Evolutionary conservation across 2,329 filamentous ascomycete genomes (phyloP).

Genomic region (Monosporascus sp.): DNA sequence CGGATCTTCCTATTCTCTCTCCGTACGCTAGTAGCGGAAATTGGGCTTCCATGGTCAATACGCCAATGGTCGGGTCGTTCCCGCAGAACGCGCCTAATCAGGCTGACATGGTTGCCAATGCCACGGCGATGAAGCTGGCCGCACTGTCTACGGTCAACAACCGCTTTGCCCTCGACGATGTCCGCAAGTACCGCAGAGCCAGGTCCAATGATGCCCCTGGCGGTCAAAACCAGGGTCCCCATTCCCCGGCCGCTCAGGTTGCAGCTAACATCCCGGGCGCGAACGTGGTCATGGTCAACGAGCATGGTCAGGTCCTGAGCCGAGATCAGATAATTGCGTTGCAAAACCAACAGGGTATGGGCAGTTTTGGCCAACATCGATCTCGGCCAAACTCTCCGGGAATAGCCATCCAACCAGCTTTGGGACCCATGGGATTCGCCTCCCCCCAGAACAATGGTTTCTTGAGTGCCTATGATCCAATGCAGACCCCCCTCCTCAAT

Average conservation of each 20-base stretch:
- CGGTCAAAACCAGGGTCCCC: conserved; percentile 51
- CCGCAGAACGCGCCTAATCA: conserved; percentile 63
- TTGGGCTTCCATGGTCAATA: conserved; percentile 99
- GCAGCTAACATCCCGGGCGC: conserved; percentile 58
- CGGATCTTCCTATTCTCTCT: conserved; percentile 80
- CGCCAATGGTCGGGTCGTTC: conserved; percentile 89
- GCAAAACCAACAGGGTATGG: conserved; percentile 61
- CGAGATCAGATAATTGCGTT: conserved; percentile 80
- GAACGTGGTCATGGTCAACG: conserved; percentile 91
- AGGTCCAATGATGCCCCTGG: conserved; percentile 79
- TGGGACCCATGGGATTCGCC: conserved; percentile 62
- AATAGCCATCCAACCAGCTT: conserved; percentile 66
- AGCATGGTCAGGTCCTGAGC: conserved; percentile 81
- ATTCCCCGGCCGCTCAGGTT: conserved; percentile 60
- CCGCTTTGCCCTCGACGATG: conserved; percentile 92
- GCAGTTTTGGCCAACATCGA: conserved; percentile 60
- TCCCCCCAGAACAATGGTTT: conserved; percentile 95
- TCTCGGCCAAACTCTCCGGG: conserved; percentile 89
- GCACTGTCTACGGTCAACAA: conserved; percentile 98
- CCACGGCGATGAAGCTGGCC: conserved; percentile 97
- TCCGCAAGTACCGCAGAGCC: conserved; percentile 89
- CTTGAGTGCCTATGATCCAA: conserved; percentile 76
- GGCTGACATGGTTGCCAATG: conserved; percentile 97
- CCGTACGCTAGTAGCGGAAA: conserved; percentile 81
- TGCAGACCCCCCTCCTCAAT: conserved; percentile 59